Base-by-base conservation (phyloP, 306 rosid genomes). In the Prunus persica region DNA sequence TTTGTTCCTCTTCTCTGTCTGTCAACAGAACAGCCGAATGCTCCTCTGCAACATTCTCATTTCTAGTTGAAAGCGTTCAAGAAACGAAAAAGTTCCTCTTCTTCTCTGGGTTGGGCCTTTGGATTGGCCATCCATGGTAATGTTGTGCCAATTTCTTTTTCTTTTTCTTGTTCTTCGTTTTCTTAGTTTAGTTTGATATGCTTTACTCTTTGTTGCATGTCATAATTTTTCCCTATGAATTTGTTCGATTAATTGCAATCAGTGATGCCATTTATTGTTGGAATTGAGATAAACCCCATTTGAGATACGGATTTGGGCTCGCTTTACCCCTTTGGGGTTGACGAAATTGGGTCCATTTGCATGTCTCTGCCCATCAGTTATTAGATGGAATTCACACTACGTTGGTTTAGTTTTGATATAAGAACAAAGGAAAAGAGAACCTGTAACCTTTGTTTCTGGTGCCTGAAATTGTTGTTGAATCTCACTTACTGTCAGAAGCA, bases 181-280 rank as follows among this genome's bases (percentile, higher is more conserved):
- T n/a, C 28, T 41, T 41, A 11, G 32, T 66, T 41, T 66, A 66
- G 71, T 20, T 66, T 43, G 20, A 43, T 43, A 19, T 43, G 19
- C n/a, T 66, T 66, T 66, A 20, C 71, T 66, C 71, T 43, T 66
- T 11, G 25, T 28, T 66, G 14, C 52, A 66, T 66, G 14, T 43
- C 52, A 43, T 43, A 20, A 1, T 13, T 12, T 5, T 22, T 0
- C 54, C 18, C 52, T 43, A 43, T 18, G 30, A 52, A 51, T 54
- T 71, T 57, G 8, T 71, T 55, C 64, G 47, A 51, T 70, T 51
- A 11, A 18, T 51, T 28, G 6, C 46, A 51, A 70, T 27, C 65
- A 20, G 24, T 71, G 58, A 71, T 71, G 65, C 43, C 65, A 34
- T 71, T 28, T 30, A 71, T 54, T 71, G n/a, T 30, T 54, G 51